Percentiles rank a stretch among this genome's conserved stretches.
Evolutionary conservation across 257 asterid species (phyloP).

Genomic region (Haberlea rhodopensis): DNA sequence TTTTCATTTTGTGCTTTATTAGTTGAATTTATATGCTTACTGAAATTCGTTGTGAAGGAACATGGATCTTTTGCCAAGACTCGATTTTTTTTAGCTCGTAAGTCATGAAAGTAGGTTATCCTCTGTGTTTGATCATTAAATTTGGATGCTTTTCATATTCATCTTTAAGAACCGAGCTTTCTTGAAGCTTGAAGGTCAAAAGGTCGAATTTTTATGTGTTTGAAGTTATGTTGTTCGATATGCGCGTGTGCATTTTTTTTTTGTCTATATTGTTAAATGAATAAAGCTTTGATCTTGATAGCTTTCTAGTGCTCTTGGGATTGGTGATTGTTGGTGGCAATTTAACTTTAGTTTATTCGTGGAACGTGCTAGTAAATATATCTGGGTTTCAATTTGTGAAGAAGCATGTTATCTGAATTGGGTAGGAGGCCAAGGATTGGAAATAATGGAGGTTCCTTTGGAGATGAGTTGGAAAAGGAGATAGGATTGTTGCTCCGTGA

Average conservation of each 20-base stretch:
- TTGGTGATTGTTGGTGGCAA: conserved; percentile 29
- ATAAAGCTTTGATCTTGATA: conserved; percentile 23
- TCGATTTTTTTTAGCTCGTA: conserved; percentile 24
- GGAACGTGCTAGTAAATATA: conserved; percentile 31
- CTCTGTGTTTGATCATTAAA: conserved; percentile 28
- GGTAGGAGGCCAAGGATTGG: conserved; percentile 75
- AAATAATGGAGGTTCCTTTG: conserved; percentile 66
- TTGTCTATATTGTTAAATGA: conserved; percentile 19
- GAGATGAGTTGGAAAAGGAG: conserved; percentile 85
- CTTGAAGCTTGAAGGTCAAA: conserved; percentile 33
- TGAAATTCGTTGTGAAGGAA: conserved; percentile 29
- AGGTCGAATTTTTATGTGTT: conserved; percentile 39
- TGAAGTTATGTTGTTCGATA: conserved; percentile 23
- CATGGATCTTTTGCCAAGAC: conserved; percentile 27
- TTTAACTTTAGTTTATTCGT: conserved; percentile 14
- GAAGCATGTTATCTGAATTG: conserved; percentile 67
- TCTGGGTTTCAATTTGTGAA: conserved; percentile 22
- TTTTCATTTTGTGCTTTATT: neutral
- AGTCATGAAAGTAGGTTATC: conserved; percentile 28
- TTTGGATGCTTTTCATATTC: conserved; percentile 26
- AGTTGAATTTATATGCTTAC: conserved; percentile 13
- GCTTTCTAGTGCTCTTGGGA: conserved; percentile 30
- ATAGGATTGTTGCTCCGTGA: conserved; percentile 71
- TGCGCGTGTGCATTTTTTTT: conserved; percentile 28
- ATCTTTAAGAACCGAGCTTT: conserved; percentile 25